A percentile compares a stretch with the other conserved stretches of the same genome.
Evolutionary conservation across 2,329 filamentous ascomycete genomes (phyloP).

Genomic region (Penicillium sp.): DNA sequence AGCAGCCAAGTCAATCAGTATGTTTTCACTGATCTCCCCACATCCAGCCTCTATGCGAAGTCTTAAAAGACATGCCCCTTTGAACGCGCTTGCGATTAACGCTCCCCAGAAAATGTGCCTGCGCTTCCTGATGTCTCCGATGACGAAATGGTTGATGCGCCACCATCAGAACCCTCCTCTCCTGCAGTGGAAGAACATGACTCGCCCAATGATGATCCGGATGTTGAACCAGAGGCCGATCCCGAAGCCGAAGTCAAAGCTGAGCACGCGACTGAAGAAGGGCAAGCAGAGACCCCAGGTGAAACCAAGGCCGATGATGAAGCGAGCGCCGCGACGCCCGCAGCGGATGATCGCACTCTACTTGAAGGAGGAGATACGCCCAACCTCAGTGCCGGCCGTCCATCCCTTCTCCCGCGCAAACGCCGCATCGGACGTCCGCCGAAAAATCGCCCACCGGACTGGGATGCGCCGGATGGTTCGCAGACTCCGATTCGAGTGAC

Average conservation of each 20-base stretch:
- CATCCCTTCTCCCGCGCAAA: slow-evolving; percentile 62
- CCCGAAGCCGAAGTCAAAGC: slow-evolving; percentile 21
- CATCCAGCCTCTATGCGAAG: background rate
- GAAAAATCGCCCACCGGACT: slow-evolving; percentile 77
- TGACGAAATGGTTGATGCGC: slow-evolving; percentile 35
- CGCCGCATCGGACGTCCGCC: slow-evolving; percentile 76
- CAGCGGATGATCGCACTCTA: slow-evolving; percentile 38
- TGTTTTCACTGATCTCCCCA: slow-evolving; percentile 13
- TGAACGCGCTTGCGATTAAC: slow-evolving; percentile 21
- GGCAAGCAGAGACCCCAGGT: slow-evolving; percentile 20
- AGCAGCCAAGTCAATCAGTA: slow-evolving; percentile 46
- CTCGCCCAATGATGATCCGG: slow-evolving; percentile 23
- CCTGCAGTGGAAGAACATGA: slow-evolving; percentile 19
- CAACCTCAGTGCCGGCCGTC: slow-evolving; percentile 44
- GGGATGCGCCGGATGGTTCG: slow-evolving; percentile 57
- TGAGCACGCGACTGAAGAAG: slow-evolving; percentile 28
- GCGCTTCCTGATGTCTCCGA: slow-evolving; percentile 43
- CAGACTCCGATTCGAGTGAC: slow-evolving; percentile 41
- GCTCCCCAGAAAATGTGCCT: slow-evolving; percentile 38
- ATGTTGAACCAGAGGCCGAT: slow-evolving; percentile 14
- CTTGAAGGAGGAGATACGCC: slow-evolving; percentile 50
- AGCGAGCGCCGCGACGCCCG: slow-evolving; percentile 37
- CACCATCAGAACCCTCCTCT: slow-evolving; percentile 19
- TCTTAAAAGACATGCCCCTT: slow-evolving; percentile 1
- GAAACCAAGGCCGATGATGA: slow-evolving; percentile 43